phyloP scores from a whole-genome alignment of 441 rosid species.

The Theobroma grandiflorum region DNA sequence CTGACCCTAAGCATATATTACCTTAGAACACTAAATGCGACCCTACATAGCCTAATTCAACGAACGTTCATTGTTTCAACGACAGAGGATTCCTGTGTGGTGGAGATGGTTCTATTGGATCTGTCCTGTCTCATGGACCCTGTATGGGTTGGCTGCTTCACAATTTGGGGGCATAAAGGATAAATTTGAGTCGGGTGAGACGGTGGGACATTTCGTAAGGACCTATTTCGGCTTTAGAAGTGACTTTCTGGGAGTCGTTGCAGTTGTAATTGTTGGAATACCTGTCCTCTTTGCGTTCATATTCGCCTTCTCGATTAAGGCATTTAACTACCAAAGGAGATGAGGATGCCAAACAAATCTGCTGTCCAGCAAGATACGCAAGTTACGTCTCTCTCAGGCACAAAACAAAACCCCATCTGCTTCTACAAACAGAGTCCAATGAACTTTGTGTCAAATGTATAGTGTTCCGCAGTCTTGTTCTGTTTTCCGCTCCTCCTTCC shows the following conservation, averaged over 20 bases:
- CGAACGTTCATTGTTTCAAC: background rate
- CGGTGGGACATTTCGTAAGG: conserved; percentile 57
- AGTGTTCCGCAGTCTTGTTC: too few relatives aligned
- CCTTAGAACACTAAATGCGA: background rate
- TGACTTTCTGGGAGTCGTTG: conserved; percentile 63
- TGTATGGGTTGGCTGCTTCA: conserved; percentile 72
- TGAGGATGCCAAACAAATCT: background rate
- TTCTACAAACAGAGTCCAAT: too few relatives aligned
- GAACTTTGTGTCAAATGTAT: too few relatives aligned
- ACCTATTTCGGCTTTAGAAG: conserved; percentile 62
- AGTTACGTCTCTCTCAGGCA: too few relatives aligned
- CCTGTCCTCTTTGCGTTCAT: background rate
- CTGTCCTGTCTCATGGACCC: conserved; percentile 71
- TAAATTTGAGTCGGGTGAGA: conserved; percentile 47
- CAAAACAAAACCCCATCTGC: too few relatives aligned
- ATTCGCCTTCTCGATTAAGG: background rate
- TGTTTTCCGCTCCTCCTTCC: too few relatives aligned
- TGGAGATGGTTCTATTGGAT: conserved; percentile 90
- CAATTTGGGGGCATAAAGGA: conserved; percentile 70
- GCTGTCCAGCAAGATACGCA: background rate
- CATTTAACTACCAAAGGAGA: background rate
- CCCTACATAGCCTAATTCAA: background rate
- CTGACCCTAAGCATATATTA: background rate
- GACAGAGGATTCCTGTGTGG: conserved; percentile 81
- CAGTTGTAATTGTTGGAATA: conserved; percentile 52